Evolutionary conservation across 352 stramenopile species (phyloP).

Genomic region (Globisporangium lucens): DNA sequence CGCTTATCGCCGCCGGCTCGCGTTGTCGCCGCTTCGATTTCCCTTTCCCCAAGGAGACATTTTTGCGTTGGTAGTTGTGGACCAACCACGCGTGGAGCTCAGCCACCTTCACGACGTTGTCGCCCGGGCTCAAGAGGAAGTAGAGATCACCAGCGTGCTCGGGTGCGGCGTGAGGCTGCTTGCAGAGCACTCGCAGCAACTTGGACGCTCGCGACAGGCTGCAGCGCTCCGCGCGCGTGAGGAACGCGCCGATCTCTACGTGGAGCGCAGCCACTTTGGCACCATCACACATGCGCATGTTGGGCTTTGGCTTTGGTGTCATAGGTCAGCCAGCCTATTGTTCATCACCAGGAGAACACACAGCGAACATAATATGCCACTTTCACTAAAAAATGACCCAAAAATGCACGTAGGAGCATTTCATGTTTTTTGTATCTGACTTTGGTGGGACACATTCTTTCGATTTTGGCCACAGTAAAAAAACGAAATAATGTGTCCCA

Average conservation of each 20-base stretch:
- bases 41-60: not conserved
- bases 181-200: not conserved
- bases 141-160: not conserved
- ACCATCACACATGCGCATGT: not conserved
- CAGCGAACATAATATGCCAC: too few species aligned
- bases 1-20: conserved; percentile 6
- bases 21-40: not conserved
- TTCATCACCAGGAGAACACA: too few species aligned
- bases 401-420: too few species aligned
- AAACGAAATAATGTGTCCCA: too few species aligned
- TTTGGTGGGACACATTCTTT: too few species aligned
- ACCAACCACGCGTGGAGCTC: conserved; percentile 2
- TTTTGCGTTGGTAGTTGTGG: not conserved
- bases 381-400: too few species aligned
- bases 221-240: not conserved
- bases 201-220: not conserved
- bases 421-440: too few species aligned
- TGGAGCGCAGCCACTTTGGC: not conserved
- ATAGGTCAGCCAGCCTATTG: too few species aligned
- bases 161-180: not conserved
- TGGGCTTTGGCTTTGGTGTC: too few species aligned
- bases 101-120: not conserved
- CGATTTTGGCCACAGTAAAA: too few species aligned
- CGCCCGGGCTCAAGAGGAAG: not conserved
- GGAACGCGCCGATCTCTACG: not conserved